Conservation (phyloP, 306 rosid genomes). For the apple (Malus domestica) region ASM211411v1 NC_041802.1:11556501-11557000, state of each 20-base stretch:
- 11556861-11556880: conserved; percentile 64
- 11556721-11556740: conserved; percentile 50
- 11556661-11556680: conserved; percentile 43
- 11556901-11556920: conserved; percentile 23
- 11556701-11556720: conserved; percentile 40
- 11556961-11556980: conserved; percentile 64
- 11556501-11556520: conserved; percentile 56
- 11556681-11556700: conserved; percentile 58
- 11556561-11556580: conserved; percentile 78
- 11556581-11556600: conserved; percentile 86
- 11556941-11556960: conserved; percentile 44
- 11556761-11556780: conserved; percentile 43
- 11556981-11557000: conserved; percentile 65
- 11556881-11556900: conserved; percentile 45
- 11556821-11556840: conserved; percentile 54
- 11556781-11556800: conserved; percentile 55
- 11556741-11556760: conserved; percentile 51
- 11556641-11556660: conserved; percentile 39
- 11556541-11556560: conserved; percentile 41
- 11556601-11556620: conserved; percentile 60
- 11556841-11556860: conserved; percentile 47
- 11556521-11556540: conserved; percentile 26
- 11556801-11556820: conserved; percentile 59
- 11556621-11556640: conserved; percentile 47
- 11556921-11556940: conserved; percentile 20